Base-by-base conservation (phyloP, 2,329 filamentous ascomycete species). In the Neonectria hederae region DNA sequence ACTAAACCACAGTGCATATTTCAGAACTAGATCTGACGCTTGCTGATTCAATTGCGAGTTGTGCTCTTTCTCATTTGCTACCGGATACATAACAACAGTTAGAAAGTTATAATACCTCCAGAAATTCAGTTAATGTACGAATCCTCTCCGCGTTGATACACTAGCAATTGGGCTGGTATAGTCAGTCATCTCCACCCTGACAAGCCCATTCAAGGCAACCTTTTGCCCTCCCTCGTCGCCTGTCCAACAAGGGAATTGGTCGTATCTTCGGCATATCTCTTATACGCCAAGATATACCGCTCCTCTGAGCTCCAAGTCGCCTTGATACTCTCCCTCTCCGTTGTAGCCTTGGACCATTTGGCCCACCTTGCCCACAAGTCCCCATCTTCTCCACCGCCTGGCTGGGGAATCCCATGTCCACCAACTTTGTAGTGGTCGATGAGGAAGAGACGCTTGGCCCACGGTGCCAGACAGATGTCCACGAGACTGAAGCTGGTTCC, bases 401-500 rank as follows among this genome's bases (percentile, higher is more conserved):
- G 83, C 35, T 72, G 54, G 2, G 84, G 82, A 24, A 87, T 79
- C 0, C 82, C 83, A 2, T 83, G 68, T 0, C 86, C 86, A 0
- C 85, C 85, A 0, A 79, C 73, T 74, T 94, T 94, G 75, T 90
- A 94, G 66, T 92, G 84, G 70, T 94, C 90, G 69, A 94, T 89
- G 6, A 93, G 80, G 82, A 91, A 94, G 21, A 93, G 74, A 14
- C 92, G 83, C 71, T 89, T 85, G 0, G 89, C 88, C 91, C 91
- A 94, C 0, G 92, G 92, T 40, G 89, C 91, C 3, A 94, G 79
- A 66, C 88, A 85, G 24, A 93, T 81, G 76, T 95, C 92, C 14
- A 93, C 86, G 21, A 94, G 78, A 58, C 84, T 84, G n/a, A 92
- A 85, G 42, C 84, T 79, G 1, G 81, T 76, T 1, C 91, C 91